Evolutionary conservation across 2,329 filamentous ascomycete genomes (phyloP).

Genomic region (Alternaria sp.): DNA sequence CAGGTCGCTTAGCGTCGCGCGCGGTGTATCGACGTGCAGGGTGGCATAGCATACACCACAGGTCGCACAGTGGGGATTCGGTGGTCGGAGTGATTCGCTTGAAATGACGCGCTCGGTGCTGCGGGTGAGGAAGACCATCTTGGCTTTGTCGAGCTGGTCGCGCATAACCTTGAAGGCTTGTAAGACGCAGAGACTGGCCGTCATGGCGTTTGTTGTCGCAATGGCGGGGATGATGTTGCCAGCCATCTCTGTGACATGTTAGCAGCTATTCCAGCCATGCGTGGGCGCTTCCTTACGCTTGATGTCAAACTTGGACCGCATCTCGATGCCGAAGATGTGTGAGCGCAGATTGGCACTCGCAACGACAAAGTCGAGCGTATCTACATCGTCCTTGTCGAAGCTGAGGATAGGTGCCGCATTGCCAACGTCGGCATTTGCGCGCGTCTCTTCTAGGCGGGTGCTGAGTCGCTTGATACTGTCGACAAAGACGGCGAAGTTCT

Average conservation of each 20-base stretch:
- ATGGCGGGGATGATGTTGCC: constrained; percentile 99
- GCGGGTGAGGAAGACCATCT: constrained; percentile 85
- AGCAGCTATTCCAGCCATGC: background rate
- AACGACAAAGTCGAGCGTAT: constrained; percentile 93
- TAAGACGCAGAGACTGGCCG: constrained; percentile 88
- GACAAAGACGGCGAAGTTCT: constrained; percentile 85
- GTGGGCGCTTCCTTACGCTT: constrained; percentile 64
- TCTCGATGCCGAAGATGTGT: constrained; percentile 84
- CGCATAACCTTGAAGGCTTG: constrained; percentile 90
- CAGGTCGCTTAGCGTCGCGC: constrained; percentile 78
- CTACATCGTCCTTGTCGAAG: constrained; percentile 96
- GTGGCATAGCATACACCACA: constrained; percentile 77
- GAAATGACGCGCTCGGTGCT: constrained; percentile 65
- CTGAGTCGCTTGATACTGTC: constrained; percentile 82
- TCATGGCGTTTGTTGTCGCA: constrained; percentile 96
- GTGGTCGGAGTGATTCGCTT: constrained; percentile 62
- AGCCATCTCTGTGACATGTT: constrained; percentile 75
- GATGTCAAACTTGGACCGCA: constrained; percentile 91
- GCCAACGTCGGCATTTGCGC: constrained; percentile 59
- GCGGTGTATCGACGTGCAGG: constrained; percentile 70
- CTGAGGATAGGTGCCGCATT: constrained; percentile 67
- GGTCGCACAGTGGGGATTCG: constrained; percentile 82
- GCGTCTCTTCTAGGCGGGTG: constrained; percentile 71
- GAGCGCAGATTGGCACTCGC: constrained; percentile 90
- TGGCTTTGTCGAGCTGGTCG: constrained; percentile 69